A percentile compares a stretch with the other conserved stretches of the same genome.
phyloP scores from a whole-genome alignment of 1,139 yeast species.

The Entelexis paramagnoliae region DNA sequence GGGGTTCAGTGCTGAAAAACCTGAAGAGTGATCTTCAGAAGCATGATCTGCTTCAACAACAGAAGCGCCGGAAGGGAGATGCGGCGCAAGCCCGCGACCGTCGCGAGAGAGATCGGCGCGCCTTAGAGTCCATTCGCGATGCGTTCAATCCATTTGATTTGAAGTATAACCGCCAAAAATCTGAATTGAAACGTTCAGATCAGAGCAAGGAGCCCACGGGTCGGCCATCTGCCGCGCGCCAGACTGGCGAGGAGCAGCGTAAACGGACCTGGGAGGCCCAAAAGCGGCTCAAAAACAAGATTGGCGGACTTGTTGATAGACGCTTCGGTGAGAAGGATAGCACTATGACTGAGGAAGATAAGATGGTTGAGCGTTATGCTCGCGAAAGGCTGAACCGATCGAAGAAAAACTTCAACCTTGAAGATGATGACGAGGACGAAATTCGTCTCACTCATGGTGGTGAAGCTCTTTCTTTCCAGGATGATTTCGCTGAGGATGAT shows the following conservation, averaged over 20 bases:
- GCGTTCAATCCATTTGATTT: slow-evolving; percentile 87
- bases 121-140: slow-evolving; percentile 51
- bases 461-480: slow-evolving; percentile 47
- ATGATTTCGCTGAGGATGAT: slow-evolving; percentile 41
- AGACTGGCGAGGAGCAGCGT: slow-evolving; percentile 65
- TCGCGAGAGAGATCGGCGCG: slow-evolving; percentile 19
- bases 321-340: slow-evolving; percentile 86
- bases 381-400: slow-evolving; percentile 40
- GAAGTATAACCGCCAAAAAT: slow-evolving; percentile 57
- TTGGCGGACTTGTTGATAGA: slow-evolving; percentile 72
- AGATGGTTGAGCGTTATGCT: slow-evolving; percentile 90
- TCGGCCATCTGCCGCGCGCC: slow-evolving; percentile 62
- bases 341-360: slow-evolving; percentile 69
- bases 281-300: slow-evolving; percentile 51
- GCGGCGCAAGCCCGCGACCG: slow-evolving; percentile 17
- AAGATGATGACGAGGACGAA: slow-evolving; percentile 55
- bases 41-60: slow-evolving; percentile 23
- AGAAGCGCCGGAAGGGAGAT: slow-evolving; percentile 19
- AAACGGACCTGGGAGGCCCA: slow-evolving; percentile 56
- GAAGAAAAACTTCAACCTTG: slow-evolving; percentile 54
- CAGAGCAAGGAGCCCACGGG: slow-evolving; percentile 53
- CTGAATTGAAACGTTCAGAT: slow-evolving; percentile 33
- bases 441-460: slow-evolving; percentile 72
- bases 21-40: slow-evolving; percentile 23
- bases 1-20: slow-evolving; percentile 22